Evolutionary conservation across 345 rosid species (phyloP).

Genomic region (Gossypium ekmanianum): DNA sequence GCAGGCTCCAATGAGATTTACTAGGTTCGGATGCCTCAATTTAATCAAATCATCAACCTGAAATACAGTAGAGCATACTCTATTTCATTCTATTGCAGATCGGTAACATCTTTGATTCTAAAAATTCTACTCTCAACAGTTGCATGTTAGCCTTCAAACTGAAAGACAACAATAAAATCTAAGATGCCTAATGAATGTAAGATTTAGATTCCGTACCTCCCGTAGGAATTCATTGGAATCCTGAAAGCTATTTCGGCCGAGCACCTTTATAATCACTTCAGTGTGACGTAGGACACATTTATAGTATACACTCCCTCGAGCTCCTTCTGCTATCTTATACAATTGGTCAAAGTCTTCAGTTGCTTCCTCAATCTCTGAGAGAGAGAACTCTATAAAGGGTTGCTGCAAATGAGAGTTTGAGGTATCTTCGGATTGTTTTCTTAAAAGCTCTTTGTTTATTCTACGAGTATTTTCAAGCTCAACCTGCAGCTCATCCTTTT

Average conservation of each 20-base stretch:
- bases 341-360: conserved; percentile 24
- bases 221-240: conserved; percentile 21
- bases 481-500: conserved; percentile 18
- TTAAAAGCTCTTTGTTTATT: conserved; percentile 25
- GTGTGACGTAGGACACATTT: conserved; percentile 37
- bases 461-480: conserved; percentile 21
- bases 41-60: conserved; percentile 28
- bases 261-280: conserved; percentile 35
- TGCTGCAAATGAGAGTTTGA: conserved; percentile 22
- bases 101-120: background rate
- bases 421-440: conserved; percentile 15
- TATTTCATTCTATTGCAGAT: background rate
- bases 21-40: conserved; percentile 31
- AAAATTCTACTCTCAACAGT: background rate
- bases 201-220: conserved; percentile 27
- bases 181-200: background rate
- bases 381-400: conserved; percentile 21
- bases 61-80: background rate
- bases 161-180: background rate
- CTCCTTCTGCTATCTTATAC: conserved; percentile 27
- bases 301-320: conserved; percentile 25
- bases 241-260: conserved; percentile 19
- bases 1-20: conserved; percentile 29
- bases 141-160: background rate
- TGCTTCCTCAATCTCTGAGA: conserved; percentile 33